A percentile compares a stretch with the other conserved stretches of the same genome.
Evolutionary conservation across 192 early-diverging fungal genomes (phyloP).

Genomic region (Coemansia sp.): DNA sequence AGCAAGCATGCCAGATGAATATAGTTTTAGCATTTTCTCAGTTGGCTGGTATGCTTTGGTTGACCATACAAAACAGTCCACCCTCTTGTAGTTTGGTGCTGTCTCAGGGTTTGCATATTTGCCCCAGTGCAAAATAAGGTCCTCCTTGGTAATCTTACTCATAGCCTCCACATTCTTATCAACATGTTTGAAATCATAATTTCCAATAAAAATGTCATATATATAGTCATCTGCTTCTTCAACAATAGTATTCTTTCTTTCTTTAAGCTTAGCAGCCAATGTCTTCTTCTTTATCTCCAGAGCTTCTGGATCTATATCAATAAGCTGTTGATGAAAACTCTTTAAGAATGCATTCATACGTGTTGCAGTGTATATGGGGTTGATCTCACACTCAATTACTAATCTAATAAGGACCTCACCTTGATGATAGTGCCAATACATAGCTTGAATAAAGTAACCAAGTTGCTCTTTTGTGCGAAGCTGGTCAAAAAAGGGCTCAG

Average conservation of each 20-base stretch:
- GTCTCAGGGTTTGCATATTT: neutral
- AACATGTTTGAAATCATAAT: neutral
- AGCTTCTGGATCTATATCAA: neutral
- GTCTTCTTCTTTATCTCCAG: neutral
- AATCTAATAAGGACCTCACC: neutral
- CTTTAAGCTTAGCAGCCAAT: too few relatives aligned
- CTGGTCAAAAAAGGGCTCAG: conserved; percentile 81
- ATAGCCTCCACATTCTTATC: neutral
- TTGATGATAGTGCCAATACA: neutral
- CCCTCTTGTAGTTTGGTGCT: neutral
- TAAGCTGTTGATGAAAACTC: neutral
- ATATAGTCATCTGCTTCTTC: neutral
- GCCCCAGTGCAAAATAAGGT: neutral
- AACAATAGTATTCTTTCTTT: neutral
- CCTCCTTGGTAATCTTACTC: neutral
- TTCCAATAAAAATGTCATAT: neutral
- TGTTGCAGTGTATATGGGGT: neutral
- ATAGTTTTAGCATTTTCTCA: neutral
- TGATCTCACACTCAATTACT: neutral
- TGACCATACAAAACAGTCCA: neutral
- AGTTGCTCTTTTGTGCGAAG: conserved; percentile 77
- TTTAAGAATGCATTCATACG: neutral
- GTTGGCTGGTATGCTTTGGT: neutral
- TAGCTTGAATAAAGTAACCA: conserved; percentile 49
- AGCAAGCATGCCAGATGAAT: neutral